Percentiles rank a stretch among this genome's conserved stretches.
Evolutionary conservation across 495 filamentous ascomycete species (phyloP).

Genomic region (Penicillium cataractarum): DNA sequence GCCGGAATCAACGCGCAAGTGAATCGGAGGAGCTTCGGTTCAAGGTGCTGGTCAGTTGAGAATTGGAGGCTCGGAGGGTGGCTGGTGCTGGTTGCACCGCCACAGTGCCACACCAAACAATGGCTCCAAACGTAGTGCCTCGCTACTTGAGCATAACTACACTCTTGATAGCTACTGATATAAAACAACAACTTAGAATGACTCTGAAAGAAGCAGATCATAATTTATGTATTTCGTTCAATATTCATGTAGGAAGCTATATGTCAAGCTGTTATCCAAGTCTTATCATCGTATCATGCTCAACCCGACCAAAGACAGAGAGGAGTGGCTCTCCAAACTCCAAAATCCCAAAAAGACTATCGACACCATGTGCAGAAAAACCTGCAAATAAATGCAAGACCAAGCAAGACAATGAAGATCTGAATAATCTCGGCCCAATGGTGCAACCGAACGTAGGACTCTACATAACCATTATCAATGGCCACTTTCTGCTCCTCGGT

Average conservation of each 20-base stretch:
- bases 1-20: conserved; percentile 24
- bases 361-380: conserved; percentile 9
- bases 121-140: neutral
- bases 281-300: conserved; percentile 8
- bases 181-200: too few relatives aligned
- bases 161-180: neutral
- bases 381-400: conserved; percentile 36
- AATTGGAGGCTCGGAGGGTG: conserved; percentile 25
- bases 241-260: neutral
- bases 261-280: neutral
- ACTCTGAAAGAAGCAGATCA: too few relatives aligned
- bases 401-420: conserved; percentile 56
- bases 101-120: conserved; percentile 22
- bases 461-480: conserved; percentile 56
- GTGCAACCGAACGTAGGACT: conserved; percentile 57
- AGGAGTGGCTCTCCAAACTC: conserved; percentile 1
- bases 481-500: conserved; percentile 36
- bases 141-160: neutral
- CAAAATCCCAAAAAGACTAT: neutral
- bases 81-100: conserved; percentile 28
- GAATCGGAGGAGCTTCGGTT: conserved; percentile 21
- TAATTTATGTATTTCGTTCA: neutral
- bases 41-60: conserved; percentile 26
- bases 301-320: neutral
- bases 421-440: conserved; percentile 58